A percentile compares a stretch with the other conserved stretches of the same genome.
Evolutionary conservation across 176 grass and related monocot genomes (phyloP).

Genomic region (Miscanthus lutarioriparius): DNA sequence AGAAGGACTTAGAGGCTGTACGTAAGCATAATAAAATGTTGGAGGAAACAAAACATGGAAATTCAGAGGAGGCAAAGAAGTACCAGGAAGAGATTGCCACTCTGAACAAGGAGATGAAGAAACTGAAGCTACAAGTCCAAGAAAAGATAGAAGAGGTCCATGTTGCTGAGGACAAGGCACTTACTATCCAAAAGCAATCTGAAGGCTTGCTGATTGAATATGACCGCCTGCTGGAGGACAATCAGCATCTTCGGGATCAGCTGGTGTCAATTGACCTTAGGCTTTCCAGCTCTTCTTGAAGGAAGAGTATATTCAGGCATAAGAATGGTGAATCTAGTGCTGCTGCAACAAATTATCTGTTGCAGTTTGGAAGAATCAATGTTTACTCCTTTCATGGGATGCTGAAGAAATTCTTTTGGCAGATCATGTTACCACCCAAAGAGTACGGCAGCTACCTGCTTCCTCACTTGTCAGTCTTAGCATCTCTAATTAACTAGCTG

Average conservation of each 20-base stretch:
- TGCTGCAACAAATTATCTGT: conserved; percentile 20
- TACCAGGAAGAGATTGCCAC: conserved; percentile 47
- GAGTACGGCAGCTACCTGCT: conserved; percentile 10
- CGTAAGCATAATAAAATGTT: conserved; percentile 65
- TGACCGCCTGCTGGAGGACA: conserved; percentile 81
- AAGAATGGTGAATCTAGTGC: conserved; percentile 7
- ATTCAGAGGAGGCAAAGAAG: conserved; percentile 41
- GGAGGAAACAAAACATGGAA: conserved; percentile 67
- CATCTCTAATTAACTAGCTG: not conserved
- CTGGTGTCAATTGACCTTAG: conserved; percentile 59
- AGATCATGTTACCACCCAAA: not conserved
- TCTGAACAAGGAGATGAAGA: conserved; percentile 66
- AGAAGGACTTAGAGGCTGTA: conserved; percentile 67
- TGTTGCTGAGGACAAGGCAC: conserved; percentile 50
- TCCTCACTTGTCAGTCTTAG: not conserved
- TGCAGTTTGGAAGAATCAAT: not conserved
- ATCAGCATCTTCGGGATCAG: conserved; percentile 70
- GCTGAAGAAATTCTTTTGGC: not conserved
- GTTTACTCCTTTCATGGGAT: conserved; percentile 24
- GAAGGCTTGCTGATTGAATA: conserved; percentile 83
- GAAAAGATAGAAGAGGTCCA: conserved; percentile 56
- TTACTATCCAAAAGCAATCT: conserved; percentile 65
- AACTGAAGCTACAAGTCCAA: conserved; percentile 64
- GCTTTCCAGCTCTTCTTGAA: conserved; percentile 57
- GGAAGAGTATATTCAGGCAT: conserved; percentile 38